phyloP scores from a whole-genome alignment of 768 basidiomycete species.

The Amanita thiersii region DNA sequence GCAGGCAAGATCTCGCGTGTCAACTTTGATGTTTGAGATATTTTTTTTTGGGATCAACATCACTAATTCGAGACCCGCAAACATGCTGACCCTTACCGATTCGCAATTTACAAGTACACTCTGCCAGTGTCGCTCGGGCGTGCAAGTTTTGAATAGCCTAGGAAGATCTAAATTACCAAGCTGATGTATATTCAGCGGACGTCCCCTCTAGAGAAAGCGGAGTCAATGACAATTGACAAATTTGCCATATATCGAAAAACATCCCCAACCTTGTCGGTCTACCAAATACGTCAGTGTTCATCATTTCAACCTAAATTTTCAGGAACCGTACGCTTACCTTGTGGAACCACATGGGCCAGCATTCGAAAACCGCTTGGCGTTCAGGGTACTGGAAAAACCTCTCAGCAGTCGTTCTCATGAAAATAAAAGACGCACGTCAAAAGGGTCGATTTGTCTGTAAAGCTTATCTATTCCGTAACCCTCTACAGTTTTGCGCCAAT shows the following conservation, averaged over 20 bases:
- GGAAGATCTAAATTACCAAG: conserved; percentile 53
- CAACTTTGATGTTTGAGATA: conserved; percentile 25
- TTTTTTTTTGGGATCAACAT: too few species aligned
- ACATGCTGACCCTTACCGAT: conserved; percentile 23
- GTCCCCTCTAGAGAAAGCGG: conserved; percentile 56
- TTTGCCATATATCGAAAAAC: not conserved
- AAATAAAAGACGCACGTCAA: conserved; percentile 42
- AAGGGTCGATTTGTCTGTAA: conserved; percentile 56
- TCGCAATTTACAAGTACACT: conserved; percentile 60
- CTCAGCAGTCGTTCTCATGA: not conserved
- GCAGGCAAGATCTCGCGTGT: conserved; percentile 62
- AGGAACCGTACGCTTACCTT: conserved; percentile 39
- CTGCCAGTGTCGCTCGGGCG: conserved; percentile 57
- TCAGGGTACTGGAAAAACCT: conserved; percentile 48
- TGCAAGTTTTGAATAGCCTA: conserved; percentile 46
- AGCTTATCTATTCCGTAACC: conserved; percentile 61
- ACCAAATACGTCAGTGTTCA: not conserved
- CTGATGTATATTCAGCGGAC: conserved; percentile 61
- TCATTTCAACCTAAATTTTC: too few species aligned
- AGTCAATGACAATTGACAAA: too few species aligned
- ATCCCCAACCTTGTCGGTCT: conserved; percentile 60
- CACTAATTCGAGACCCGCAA: not conserved
- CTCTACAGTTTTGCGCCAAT: conserved; percentile 59
- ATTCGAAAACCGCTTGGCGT: conserved; percentile 59
- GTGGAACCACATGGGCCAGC: conserved; percentile 77